These are phyloP conservation scores for Pontederia crassipes DNA, from an alignment of 176 grass and related monocot genomes.

Conservation along the genomic window DNA sequence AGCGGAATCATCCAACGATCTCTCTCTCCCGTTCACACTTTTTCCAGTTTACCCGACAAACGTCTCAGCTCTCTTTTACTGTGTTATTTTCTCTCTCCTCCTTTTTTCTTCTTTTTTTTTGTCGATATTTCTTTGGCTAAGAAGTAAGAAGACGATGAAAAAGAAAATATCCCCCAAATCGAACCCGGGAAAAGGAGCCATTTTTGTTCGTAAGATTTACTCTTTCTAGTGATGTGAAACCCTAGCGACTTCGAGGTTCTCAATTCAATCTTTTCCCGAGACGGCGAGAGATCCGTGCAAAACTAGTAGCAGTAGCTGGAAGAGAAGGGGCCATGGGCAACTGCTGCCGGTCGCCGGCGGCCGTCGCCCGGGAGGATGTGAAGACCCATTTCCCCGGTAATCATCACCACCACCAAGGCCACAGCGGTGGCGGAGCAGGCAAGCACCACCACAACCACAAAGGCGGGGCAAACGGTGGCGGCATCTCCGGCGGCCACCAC, in stretches of 20 bases:
- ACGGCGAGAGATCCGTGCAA: not conserved
- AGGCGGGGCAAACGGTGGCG: not conserved
- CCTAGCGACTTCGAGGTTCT: not conserved
- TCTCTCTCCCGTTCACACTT: too few species aligned
- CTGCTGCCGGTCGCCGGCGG: constrained; percentile 92
- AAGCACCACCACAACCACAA: constrained; percentile 35
- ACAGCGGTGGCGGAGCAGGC: constrained; percentile 37
- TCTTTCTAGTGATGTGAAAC: not conserved
- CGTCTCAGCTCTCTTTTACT: too few species aligned
- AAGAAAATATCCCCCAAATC: not conserved
- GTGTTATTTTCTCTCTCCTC: not conserved
- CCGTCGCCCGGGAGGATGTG: constrained; percentile 86
- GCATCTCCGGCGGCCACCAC: not conserved
- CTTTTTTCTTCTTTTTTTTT: not conserved
- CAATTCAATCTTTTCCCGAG: not conserved
- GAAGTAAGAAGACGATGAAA: not conserved
- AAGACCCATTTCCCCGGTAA: constrained; percentile 55
- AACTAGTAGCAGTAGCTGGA: too few species aligned
- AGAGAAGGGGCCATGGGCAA: constrained; percentile 48
- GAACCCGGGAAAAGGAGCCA: not conserved
- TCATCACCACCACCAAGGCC: not conserved
- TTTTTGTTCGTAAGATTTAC: not conserved
- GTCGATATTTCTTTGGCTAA: not conserved
- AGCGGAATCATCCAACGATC: too few species aligned
- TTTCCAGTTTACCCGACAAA: too few species aligned